Conservation (phyloP, 345 rosid genomes). For the Eucalyptus erythrocorys region DNA sequence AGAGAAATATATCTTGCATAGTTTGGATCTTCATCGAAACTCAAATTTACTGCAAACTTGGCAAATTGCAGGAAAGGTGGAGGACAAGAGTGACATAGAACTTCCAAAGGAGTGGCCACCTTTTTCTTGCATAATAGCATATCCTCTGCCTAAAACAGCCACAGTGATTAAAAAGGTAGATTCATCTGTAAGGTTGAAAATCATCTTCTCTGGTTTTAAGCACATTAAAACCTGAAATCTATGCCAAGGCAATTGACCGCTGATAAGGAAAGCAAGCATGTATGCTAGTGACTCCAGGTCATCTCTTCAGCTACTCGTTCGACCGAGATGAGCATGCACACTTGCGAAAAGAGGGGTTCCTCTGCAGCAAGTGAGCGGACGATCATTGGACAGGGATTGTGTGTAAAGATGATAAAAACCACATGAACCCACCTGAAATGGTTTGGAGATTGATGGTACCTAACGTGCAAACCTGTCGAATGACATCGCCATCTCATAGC, state of each 20-base stretch:
- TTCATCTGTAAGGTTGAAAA: neutral
- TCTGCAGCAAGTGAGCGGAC: neutral
- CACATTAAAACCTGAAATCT: neutral
- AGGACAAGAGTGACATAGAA: neutral
- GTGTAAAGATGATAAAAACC: neutral
- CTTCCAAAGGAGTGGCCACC: neutral
- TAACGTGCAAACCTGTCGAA: neutral
- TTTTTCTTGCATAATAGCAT: neutral
- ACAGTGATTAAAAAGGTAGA: neutral
- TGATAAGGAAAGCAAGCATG: neutral
- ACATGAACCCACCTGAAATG: neutral
- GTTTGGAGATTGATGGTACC: neutral
- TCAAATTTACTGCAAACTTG: neutral
- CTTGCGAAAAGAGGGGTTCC: neutral
- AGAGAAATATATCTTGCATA: neutral
- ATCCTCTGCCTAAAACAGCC: neutral
- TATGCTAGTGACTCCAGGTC: conserved; percentile 2
- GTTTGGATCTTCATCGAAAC: neutral
- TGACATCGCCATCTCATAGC: neutral
- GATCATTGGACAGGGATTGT: neutral
- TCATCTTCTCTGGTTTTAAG: neutral
- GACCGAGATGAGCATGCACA: conserved; percentile 1
- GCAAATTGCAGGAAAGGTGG: neutral
- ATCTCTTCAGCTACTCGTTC: conserved; percentile 2
- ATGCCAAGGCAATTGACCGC: neutral